Base-by-base conservation (phyloP, 768 basidiomycete species). In the Coprinopsis sp. region DNA sequence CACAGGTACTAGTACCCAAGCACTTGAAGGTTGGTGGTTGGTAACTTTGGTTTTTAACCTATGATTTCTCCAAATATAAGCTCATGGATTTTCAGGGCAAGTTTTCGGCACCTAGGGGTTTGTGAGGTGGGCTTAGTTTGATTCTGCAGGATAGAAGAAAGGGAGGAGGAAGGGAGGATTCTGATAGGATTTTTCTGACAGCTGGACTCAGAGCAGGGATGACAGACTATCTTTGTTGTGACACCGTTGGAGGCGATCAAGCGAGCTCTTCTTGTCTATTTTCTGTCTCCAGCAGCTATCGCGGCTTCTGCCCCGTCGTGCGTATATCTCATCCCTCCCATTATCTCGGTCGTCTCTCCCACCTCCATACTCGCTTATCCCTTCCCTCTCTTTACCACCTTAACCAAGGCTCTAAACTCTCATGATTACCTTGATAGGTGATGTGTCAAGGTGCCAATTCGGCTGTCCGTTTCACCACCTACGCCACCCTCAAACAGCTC, bases 181-280 rank as follows among this genome's bases (percentile, higher is more conserved):
- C 24, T 31, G 38, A 29, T 25, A 11, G 6, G 34, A 8, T 18
- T 33, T 43, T 23, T 29, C 6, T 56, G n/a, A n/a, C n/a, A 81
- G 87, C 88, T 49, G 87, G 88, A 24, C 68, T 90, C 10, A 84
- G 86, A 24, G 95, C 95, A 2, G 95, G 95, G 3, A 80, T 92
- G 81, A 85, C 73, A 58, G 95, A 98, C 95, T 1, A 62, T 97
- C 18, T 80, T 97, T 46, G 95, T 94, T 2, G 95, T 99, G 3
- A 98, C 95, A 0, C 95, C 95, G 2, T 93, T 91, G 11, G 95
- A 99, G 64, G 97, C 95, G 0, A 96, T 98, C 73, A 99, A 99
- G 95, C 94, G 38, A 33, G 87, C n/a, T n/a, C n/a, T n/a, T n/a
- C n/a, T n/a, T n/a, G n/a, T n/a, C n/a, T n/a, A 13, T 22, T 16